Evolutionary conservation across 2,329 filamentous ascomycete genomes (phyloP).

Genomic region (Reticulascus tulasneorum): DNA sequence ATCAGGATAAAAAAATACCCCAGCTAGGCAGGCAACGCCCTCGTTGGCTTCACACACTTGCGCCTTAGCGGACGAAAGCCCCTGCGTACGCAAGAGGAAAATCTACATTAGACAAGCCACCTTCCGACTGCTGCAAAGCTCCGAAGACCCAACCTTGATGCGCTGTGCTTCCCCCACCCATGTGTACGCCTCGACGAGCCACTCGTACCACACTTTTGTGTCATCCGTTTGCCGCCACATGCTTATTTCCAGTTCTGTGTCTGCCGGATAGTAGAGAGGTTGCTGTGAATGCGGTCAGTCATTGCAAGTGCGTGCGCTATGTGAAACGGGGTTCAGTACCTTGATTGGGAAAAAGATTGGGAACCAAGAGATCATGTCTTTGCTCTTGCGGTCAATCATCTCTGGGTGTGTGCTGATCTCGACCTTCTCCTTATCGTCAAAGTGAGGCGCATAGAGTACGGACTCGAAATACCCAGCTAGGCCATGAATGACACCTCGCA

Average conservation of each 20-base stretch:
- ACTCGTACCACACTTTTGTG: constrained; percentile 97
- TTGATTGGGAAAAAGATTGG: constrained; percentile 97
- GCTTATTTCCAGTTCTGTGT: constrained; percentile 80
- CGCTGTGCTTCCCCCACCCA: constrained; percentile 57
- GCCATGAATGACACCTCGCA: constrained; percentile 83
- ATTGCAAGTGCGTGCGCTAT: background rate
- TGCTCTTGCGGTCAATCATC: constrained; percentile 87
- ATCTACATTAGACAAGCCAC: constrained; percentile 67
- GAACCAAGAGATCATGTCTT: constrained; percentile 99
- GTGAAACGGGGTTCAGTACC: constrained; percentile 45
- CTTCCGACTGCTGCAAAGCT: constrained; percentile 65
- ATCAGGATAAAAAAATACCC: too few species aligned
- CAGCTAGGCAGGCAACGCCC: too few species aligned
- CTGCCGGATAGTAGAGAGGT: constrained; percentile 79
- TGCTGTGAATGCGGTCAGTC: constrained; percentile 46
- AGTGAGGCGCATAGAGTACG: constrained; percentile 70
- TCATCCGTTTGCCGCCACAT: constrained; percentile 98
- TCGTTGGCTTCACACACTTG: constrained; percentile 3
- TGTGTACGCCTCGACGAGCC: constrained; percentile 83
- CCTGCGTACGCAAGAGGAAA: too few species aligned
- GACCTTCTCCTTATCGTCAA: constrained; percentile 49
- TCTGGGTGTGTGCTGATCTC: constrained; percentile 92
- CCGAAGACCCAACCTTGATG: constrained; percentile 62
- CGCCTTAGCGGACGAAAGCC: background rate
- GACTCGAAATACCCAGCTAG: constrained; percentile 95